A percentile compares a stretch with the other conserved stretches of the same genome.
Evolutionary conservation across 441 rosid species (phyloP).

Genomic region (Erodium moschatum): DNA sequence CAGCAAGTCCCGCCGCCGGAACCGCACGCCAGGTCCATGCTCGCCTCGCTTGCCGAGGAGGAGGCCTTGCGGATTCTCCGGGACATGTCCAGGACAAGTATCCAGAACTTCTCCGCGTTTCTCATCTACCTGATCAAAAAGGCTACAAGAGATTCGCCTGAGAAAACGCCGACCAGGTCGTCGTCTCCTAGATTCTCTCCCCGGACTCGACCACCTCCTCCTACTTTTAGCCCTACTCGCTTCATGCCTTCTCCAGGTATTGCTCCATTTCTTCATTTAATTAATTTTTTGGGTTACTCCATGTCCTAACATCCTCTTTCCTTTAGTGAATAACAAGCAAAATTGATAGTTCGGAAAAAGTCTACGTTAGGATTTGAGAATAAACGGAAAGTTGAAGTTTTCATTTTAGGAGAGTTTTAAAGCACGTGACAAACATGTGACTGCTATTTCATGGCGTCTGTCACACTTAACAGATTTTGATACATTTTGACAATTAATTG

Average conservation of each 20-base stretch:
- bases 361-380: too few relatives aligned
- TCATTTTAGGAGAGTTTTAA: too few relatives aligned
- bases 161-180: slow-evolving; percentile 1
- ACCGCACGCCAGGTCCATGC: background rate
- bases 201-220: background rate
- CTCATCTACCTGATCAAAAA: background rate
- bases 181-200: background rate
- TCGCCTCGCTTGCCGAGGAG: slow-evolving; percentile 1
- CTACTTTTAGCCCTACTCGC: slow-evolving; percentile 2
- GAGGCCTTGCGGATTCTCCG: background rate
- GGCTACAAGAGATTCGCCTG: background rate
- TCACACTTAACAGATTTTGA: too few relatives aligned
- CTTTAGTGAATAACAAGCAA: too few relatives aligned
- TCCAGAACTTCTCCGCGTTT: background rate
- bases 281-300: background rate
- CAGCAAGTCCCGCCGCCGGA: background rate
- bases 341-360: too few relatives aligned
- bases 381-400: too few relatives aligned
- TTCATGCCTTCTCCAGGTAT: background rate
- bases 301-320: too few relatives aligned
- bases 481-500: too few relatives aligned
- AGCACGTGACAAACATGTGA: too few relatives aligned
- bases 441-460: too few relatives aligned
- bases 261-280: background rate
- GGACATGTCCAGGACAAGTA: slow-evolving; percentile 3